phyloP scores from a whole-genome alignment of 768 basidiomycete species.

The button mushroom (Agaricus bisporus) region DNA sequence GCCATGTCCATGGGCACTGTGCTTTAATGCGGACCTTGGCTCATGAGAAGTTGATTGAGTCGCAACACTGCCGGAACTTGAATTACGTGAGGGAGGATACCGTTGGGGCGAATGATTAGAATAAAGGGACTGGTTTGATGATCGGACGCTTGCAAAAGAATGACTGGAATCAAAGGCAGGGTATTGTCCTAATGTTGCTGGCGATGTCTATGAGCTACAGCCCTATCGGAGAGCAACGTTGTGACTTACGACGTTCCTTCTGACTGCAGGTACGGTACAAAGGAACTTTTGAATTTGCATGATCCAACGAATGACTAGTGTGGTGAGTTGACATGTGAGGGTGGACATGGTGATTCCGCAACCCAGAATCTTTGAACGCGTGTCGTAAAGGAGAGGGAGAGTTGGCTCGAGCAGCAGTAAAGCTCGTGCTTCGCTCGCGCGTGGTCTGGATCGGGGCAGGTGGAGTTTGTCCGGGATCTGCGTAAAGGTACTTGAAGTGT shows the following conservation, averaged over 20 bases:
- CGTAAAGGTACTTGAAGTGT: conserved; percentile 36
- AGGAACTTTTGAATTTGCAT: conserved; percentile 14
- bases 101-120: conserved; percentile 22
- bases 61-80: conserved; percentile 34
- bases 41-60: conserved; percentile 22
- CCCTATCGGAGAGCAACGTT: conserved; percentile 2
- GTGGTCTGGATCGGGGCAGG: conserved; percentile 30
- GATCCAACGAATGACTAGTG: conserved; percentile 8
- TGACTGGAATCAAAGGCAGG: conserved; percentile 19
- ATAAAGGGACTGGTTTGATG: conserved; percentile 43
- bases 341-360: conserved; percentile 24
- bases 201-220: conserved; percentile 9
- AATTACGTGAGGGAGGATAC: conserved; percentile 27
- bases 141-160: conserved; percentile 37
- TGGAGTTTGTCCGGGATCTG: conserved; percentile 24
- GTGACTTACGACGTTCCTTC: conserved; percentile 37
- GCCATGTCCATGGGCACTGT: conserved; percentile 38
- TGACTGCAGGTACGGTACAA: conserved; percentile 37
- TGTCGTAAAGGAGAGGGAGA: conserved; percentile 36
- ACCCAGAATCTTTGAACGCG: conserved; percentile 25
- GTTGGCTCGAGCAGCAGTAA: conserved; percentile 27
- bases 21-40: conserved; percentile 39
- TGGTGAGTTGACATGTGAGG: conserved; percentile 17
- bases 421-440: conserved; percentile 34
- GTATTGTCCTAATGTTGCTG: conserved; percentile 16